Evolutionary conservation across 805 yeast species (phyloP).

Genomic region (Priceomyces fermenticarens): DNA sequence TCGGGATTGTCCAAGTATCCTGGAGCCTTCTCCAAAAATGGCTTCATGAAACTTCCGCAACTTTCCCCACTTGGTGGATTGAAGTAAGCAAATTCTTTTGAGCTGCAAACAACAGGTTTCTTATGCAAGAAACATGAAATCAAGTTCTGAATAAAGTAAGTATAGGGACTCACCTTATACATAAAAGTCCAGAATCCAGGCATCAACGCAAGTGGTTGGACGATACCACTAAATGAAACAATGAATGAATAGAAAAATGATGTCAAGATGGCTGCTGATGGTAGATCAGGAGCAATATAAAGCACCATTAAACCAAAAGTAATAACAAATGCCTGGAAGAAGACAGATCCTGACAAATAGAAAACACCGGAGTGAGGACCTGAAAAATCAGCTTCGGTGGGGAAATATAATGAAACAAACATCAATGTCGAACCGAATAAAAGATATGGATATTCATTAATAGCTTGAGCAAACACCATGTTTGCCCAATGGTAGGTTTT

Average conservation of each 20-base stretch:
- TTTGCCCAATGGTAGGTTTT: slow-evolving; percentile 73
- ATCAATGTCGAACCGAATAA: slow-evolving; percentile 21
- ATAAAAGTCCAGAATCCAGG: slow-evolving; percentile 86
- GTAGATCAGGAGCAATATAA: slow-evolving; percentile 62
- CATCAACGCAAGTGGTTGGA: slow-evolving; percentile 54
- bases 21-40: slow-evolving; percentile 36
- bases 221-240: slow-evolving; percentile 67
- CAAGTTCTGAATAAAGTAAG: slow-evolving; percentile 64
- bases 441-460: slow-evolving; percentile 61
- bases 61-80: slow-evolving; percentile 55
- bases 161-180: slow-evolving; percentile 72
- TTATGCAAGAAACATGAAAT: slow-evolving; percentile 45
- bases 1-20: slow-evolving; percentile 61
- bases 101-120: slow-evolving; percentile 41
- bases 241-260: slow-evolving; percentile 56
- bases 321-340: slow-evolving; percentile 28
- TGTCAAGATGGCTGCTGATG: slow-evolving; percentile 60
- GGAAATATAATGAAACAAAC: slow-evolving; percentile 49
- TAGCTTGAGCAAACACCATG: slow-evolving; percentile 49
- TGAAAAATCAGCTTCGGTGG: slow-evolving; percentile 39
- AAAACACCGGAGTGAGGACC: slow-evolving; percentile 42
- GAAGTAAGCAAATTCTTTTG: slow-evolving; percentile 24
- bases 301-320: slow-evolving; percentile 40
- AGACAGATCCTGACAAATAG: slow-evolving; percentile 24
- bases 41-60: slow-evolving; percentile 54